A percentile compares a stretch with the other conserved stretches of the same genome.
Conservation (phyloP, 164 flowering plant genomes). For the Dillenia suffruticosa region DNA sequence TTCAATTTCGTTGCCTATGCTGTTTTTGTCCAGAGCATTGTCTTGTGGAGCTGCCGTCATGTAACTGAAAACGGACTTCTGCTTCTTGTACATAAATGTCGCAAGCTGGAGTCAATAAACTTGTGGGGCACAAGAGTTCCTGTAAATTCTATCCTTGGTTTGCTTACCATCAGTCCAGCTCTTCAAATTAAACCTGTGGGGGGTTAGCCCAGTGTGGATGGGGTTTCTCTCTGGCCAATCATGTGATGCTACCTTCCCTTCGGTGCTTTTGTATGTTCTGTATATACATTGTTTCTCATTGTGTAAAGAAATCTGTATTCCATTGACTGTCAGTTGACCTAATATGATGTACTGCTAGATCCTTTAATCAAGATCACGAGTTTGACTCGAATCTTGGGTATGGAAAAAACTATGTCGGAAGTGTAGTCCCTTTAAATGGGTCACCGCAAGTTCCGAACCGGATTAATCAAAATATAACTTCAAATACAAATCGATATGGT, state of each 20-base stretch:
- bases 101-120: constrained; percentile 66
- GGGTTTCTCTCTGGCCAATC: constrained; percentile 29
- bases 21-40: constrained; percentile 48
- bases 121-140: constrained; percentile 88
- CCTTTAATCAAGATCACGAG: too few relatives aligned
- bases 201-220: constrained; percentile 25
- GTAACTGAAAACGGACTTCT: constrained; percentile 81
- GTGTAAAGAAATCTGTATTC: too few relatives aligned
- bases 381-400: too few relatives aligned
- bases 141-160: constrained; percentile 55
- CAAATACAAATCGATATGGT: too few relatives aligned
- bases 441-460: too few relatives aligned
- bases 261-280: background rate
- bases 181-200: constrained; percentile 66
- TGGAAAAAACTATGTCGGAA: too few relatives aligned
- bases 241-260: constrained; percentile 4
- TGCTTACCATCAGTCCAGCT: constrained; percentile 70
- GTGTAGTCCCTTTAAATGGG: too few relatives aligned
- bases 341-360: too few relatives aligned
- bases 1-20: background rate
- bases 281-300: background rate
- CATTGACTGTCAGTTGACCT: too few relatives aligned
- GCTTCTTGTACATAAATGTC: constrained; percentile 66
- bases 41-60: constrained; percentile 93
- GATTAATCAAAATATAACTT: too few relatives aligned